These are phyloP conservation scores for Lolium multiflorum DNA, from an alignment of 176 grass and related monocot genomes.

Conservation along the genomic window DNA sequence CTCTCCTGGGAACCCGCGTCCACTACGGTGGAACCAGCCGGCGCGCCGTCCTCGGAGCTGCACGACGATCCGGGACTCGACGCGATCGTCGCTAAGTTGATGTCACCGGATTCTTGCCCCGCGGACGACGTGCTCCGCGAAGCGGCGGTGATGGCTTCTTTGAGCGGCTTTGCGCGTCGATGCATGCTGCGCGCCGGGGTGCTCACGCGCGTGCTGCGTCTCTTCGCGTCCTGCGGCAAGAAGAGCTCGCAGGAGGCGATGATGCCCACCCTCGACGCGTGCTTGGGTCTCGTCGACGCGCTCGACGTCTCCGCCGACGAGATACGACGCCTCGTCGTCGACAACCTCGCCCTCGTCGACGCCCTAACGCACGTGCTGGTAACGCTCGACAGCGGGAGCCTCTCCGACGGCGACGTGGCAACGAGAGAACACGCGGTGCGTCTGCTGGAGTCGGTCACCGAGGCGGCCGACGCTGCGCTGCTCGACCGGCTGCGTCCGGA, in stretches of 20 bases:
- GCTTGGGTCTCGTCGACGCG: conserved; percentile 33
- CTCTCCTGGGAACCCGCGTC: conserved; percentile 26
- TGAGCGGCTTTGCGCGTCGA: conserved; percentile 26
- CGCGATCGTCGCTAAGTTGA: conserved; percentile 28
- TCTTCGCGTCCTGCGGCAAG: conserved; percentile 22
- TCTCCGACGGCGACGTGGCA: neutral
- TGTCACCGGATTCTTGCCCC: neutral
- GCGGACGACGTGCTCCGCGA: conserved; percentile 5
- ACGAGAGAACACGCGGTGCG: conserved; percentile 12
- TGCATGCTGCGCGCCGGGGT: conserved; percentile 43
- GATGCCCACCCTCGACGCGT: conserved; percentile 18
- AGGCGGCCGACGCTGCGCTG: neutral
- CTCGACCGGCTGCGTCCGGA: conserved; percentile 31
- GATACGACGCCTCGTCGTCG: neutral
- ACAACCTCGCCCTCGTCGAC: conserved; percentile 41
- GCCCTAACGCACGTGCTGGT: conserved; percentile 39
- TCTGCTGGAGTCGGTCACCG: conserved; percentile 40
- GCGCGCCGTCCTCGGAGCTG: neutral
- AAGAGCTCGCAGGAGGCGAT: neutral
- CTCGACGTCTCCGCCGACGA: conserved; percentile 45
- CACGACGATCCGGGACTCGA: neutral
- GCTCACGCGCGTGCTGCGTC: conserved; percentile 25
- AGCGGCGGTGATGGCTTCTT: neutral
- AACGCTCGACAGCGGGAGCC: neutral
- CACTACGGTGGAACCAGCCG: too few species aligned